Evolutionary conservation across 2,329 filamentous ascomycete species (phyloP).

Genomic region (Neofusicoccum cordaticola): DNA sequence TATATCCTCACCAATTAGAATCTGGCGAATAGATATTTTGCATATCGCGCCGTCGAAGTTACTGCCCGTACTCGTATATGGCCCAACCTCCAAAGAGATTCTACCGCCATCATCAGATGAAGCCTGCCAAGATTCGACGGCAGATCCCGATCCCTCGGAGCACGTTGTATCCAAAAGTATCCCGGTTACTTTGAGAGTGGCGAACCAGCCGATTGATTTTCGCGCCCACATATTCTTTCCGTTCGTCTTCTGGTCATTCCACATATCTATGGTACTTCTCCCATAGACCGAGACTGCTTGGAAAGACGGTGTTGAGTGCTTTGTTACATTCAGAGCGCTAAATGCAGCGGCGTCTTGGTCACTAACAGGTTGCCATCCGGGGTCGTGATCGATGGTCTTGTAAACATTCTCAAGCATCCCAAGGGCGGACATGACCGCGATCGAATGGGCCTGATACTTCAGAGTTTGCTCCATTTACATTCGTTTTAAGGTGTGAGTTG

Average conservation of each 20-base stretch:
- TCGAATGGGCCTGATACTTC: not conserved
- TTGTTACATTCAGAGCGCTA: not conserved
- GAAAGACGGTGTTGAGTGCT: not conserved
- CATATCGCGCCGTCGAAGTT: not conserved
- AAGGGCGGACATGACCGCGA: not conserved
- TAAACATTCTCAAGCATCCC: not conserved
- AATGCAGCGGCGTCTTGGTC: not conserved
- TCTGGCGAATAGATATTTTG: not conserved
- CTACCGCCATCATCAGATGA: not conserved
- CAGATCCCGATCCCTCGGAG: not conserved
- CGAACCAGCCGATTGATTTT: not conserved
- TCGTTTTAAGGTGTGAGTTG: not conserved
- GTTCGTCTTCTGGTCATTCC: not conserved
- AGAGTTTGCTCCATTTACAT: fast-evolving
- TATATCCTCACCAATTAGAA: not conserved
- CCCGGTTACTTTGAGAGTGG: not conserved
- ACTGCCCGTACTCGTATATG: not conserved
- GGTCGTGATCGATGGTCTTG: not conserved
- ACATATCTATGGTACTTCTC: not conserved
- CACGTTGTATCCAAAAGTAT: not conserved
- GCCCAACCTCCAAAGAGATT: not conserved
- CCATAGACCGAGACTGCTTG: not conserved
- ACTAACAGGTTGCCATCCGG: not conserved
- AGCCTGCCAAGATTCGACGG: not conserved
- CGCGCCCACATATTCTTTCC: not conserved